Evolutionary conservation across 2,329 filamentous ascomycete species (phyloP).

Genomic region (Alternaria ethzedia): DNA sequence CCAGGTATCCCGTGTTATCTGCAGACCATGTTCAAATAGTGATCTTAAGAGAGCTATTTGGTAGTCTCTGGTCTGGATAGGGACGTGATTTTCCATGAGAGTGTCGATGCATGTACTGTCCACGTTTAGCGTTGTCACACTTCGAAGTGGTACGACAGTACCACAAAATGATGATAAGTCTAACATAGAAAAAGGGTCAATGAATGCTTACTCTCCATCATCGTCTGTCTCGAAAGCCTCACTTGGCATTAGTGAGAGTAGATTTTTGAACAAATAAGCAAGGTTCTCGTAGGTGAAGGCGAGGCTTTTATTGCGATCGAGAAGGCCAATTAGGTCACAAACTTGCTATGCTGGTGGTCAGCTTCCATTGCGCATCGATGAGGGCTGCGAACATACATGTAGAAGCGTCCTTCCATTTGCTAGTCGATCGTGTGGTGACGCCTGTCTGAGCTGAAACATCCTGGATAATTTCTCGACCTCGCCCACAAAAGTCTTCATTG

Average conservation of each 20-base stretch:
- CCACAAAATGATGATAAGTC: fast-evolving
- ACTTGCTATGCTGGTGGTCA: background rate
- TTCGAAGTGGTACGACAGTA: background rate
- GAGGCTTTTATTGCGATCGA: too few relatives aligned
- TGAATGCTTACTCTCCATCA: fast-evolving
- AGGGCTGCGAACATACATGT: background rate
- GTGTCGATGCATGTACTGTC: background rate
- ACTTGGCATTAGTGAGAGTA: background rate
- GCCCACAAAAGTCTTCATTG: background rate
- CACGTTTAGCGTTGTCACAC: background rate
- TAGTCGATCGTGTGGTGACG: background rate
- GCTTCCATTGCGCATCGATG: fast-evolving
- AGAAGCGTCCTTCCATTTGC: background rate
- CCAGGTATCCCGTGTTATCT: too few relatives aligned
- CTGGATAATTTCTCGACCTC: background rate
- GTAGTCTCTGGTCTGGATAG: fast-evolving
- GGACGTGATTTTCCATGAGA: too few relatives aligned
- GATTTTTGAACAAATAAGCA: background rate
- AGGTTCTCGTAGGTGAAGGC: too few relatives aligned
- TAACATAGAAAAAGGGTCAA: background rate
- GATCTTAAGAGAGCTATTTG: fast-evolving
- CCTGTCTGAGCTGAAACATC: background rate
- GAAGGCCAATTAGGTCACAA: too few relatives aligned
- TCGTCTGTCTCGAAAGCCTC: background rate
- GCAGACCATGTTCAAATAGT: background rate